A percentile compares a stretch with the other conserved stretches of the same genome.
Conservation (phyloP, 192 early-diverging fungal genomes). For the Mortierella antarctica region DNA sequence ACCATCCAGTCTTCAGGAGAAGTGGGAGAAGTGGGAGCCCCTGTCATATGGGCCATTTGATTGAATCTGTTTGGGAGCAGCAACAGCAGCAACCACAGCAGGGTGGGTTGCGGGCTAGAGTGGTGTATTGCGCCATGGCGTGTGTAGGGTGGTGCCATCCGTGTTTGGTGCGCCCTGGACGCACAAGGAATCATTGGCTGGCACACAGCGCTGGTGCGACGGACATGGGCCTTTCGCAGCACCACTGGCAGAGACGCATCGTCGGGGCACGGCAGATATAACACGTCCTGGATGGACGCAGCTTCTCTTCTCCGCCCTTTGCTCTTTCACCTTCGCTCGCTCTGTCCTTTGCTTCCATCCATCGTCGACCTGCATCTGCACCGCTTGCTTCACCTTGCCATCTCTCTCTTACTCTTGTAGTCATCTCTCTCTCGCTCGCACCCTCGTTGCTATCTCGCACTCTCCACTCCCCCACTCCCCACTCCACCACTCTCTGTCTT, state of each 20-base stretch:
- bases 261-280: neutral
- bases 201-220: no score
- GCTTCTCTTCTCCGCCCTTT: neutral
- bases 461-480: neutral
- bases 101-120: neutral
- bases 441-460: neutral
- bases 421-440: neutral
- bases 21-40: neutral
- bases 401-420: constrained; percentile 1
- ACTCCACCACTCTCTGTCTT: neutral
- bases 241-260: no score
- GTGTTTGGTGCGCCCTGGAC: no score
- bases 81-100: neutral
- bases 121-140: no score
- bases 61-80: neutral
- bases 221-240: no score
- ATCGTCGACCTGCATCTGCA: neutral
- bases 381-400: neutral
- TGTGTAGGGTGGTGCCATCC: no score
- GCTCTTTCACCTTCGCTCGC: neutral
- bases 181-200: no score
- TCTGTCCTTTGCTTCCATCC: neutral
- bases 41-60: neutral
- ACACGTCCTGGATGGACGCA: no score
- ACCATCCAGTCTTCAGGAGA: constrained; percentile 1